A percentile compares a stretch with the other conserved stretches of the same genome.
These are phyloP conservation scores for Amaranthus cruentus DNA, from an alignment of 148 eudicot species.

Conservation along the genomic window DNA sequence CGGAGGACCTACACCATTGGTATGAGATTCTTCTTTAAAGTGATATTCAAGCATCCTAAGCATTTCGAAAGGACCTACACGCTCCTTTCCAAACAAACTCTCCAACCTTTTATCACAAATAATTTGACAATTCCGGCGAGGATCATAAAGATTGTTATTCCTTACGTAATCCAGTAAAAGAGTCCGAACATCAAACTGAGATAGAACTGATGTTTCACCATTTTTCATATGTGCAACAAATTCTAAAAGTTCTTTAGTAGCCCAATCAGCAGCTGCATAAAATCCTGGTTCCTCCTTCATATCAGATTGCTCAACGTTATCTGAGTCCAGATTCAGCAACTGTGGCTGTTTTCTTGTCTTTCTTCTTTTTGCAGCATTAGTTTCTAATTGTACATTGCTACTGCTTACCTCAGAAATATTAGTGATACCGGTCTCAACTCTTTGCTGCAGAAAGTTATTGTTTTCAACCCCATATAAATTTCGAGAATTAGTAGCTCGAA, in stretches of 20 bases:
- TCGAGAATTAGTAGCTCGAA: slow-evolving; percentile 65
- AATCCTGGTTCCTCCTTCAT: slow-evolving; percentile 23
- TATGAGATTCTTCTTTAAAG: slow-evolving; percentile 54
- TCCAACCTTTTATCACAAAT: slow-evolving; percentile 77
- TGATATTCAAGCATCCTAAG: slow-evolving; percentile 76
- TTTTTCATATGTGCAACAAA: slow-evolving; percentile 80
- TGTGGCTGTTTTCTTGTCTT: slow-evolving; percentile 39
- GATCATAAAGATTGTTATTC: slow-evolving; percentile 82
- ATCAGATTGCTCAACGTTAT: slow-evolving; percentile 23
- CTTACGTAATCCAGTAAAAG: slow-evolving; percentile 80
- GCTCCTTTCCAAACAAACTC: slow-evolving; percentile 62
- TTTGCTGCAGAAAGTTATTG: slow-evolving; percentile 18
- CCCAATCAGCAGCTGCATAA: slow-evolving; percentile 55
- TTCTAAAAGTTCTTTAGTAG: slow-evolving; percentile 73
- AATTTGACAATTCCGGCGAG: slow-evolving; percentile 68
- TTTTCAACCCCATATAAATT: slow-evolving; percentile 29
- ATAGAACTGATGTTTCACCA: slow-evolving; percentile 65
- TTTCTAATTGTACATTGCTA: slow-evolving; percentile 29
- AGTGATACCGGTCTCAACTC: slow-evolving; percentile 8
- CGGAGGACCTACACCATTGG: slow-evolving; percentile 34
- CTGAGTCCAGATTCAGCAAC: slow-evolving; percentile 23
- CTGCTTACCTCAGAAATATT: slow-evolving; percentile 16
- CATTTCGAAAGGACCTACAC: slow-evolving; percentile 92
- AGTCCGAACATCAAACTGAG: slow-evolving; percentile 80
- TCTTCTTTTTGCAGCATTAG: slow-evolving; percentile 42